Base-by-base conservation (phyloP, 768 basidiomycete species). In the Leccinellum luteum region DNA sequence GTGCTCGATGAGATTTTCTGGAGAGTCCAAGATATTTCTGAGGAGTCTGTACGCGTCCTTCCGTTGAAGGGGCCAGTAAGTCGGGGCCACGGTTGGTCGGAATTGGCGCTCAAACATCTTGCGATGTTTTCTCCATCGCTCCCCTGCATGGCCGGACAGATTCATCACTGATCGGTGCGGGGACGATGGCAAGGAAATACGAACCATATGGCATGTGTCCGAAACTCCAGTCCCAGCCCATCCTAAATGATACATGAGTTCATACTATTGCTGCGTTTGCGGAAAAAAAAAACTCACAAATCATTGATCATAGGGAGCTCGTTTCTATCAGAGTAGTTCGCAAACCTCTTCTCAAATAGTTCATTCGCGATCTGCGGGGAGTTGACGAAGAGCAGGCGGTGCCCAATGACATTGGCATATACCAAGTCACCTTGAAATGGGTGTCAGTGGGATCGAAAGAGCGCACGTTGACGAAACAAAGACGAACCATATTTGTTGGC, bases 321-420 rank as follows among this genome's bases (percentile, higher is more conserved):
- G 38, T 69, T 74, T 45, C 82, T 77, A 61, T 83, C 82, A 6
- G 85, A 84, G 60, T 85, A 86, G 50, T 82, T 84, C 17, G 70
- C 63, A 30, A 79, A 81, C 15, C 80, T 74, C 59, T 79, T 84
- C 53, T 85, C 84, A 32, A 86, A 80, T 1, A 86, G 75, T 27
- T 85, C 84, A 48, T 73, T 71, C 4, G 79, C 79, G 2, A 74
- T 70, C 50, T 78, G 62, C n/a, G 75, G 68, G 3, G 78, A 73
- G 62, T 83, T 84, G 48, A 83, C 67, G 35, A 82, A 75, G 19
- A 83, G 69, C 13, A 81, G 65, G 41, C 78, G 76, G 58, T 77
- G 78, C 28, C 83, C 81, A 7, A 85, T 66, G 14, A 80, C 75
- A 51, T 75, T 77, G 19, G 84, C 70, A 60, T 80, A 82, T 3